phyloP scores from a whole-genome alignment of 208 protist genomes.

The Tritrichomonas foetus region DNA sequence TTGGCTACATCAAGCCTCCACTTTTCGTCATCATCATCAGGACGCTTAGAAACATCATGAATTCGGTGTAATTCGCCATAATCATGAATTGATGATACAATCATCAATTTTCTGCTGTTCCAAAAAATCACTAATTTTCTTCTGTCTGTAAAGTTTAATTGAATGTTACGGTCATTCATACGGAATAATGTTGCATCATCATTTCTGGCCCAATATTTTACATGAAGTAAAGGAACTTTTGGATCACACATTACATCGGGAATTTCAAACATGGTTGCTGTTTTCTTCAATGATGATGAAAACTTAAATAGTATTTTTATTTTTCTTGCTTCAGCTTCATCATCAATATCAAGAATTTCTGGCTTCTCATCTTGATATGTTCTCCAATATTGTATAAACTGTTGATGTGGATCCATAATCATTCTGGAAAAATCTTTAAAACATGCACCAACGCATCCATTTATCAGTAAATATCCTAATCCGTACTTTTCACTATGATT shows the following conservation, averaged over 20 bases:
- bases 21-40: background rate
- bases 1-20: background rate
- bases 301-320: background rate
- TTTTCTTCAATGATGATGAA: background rate
- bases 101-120: background rate
- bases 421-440: conserved; percentile 95
- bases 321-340: background rate
- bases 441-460: conserved; percentile 80
- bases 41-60: background rate
- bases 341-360: background rate
- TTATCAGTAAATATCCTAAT: conserved; percentile 83
- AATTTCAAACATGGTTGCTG: background rate
- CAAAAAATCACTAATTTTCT: conserved; percentile 6
- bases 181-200: background rate
- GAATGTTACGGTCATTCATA: background rate
- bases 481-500: conserved; percentile 82
- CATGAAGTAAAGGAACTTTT: background rate
- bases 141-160: conserved; percentile 8
- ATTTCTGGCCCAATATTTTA: conserved; percentile 28
- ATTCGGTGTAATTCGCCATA: background rate
- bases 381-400: background rate
- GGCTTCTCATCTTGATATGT: background rate
- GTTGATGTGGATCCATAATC: conserved; percentile 66
- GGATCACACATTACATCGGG: background rate
- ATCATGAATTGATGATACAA: background rate